These are phyloP conservation scores for Aspergillus cejpii DNA, from an alignment of 2,329 filamentous ascomycete species.

Conservation along the genomic window DNA sequence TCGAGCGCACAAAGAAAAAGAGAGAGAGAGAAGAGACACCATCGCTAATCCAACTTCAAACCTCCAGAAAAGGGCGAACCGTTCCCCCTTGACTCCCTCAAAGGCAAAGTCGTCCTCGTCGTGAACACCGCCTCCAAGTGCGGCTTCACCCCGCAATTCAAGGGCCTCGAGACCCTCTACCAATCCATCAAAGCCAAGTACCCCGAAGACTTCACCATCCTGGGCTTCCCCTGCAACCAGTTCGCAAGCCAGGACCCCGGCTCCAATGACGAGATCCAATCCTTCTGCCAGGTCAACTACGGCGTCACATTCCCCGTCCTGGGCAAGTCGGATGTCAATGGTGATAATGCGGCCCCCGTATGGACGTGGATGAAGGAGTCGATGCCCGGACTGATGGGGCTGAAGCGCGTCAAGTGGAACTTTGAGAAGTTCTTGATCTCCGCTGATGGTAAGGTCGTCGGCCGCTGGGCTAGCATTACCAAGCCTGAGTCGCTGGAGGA, in stretches of 20 bases:
- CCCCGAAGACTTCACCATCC: conserved; percentile 71
- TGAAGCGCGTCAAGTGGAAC: conserved; percentile 97
- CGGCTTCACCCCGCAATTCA: conserved; percentile 95
- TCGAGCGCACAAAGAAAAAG: background rate
- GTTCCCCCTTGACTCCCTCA: conserved; percentile 63
- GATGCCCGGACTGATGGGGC: conserved; percentile 74
- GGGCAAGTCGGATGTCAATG: conserved; percentile 91
- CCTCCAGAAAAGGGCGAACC: conserved; percentile 63
- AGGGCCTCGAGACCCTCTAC: conserved; percentile 84
- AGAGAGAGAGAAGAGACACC: background rate
- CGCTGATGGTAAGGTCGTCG: conserved; percentile 76
- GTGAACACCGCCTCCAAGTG: conserved; percentile 99
- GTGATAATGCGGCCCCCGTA: conserved; percentile 68
- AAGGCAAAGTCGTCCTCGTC: conserved; percentile 88
- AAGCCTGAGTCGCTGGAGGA: conserved; percentile 77
- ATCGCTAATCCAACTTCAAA: conserved; percentile 8
- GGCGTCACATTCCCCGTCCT: conserved; percentile 87
- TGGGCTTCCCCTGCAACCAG: conserved; percentile 98
- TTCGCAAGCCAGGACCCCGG: conserved; percentile 89
- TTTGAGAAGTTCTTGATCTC: conserved; percentile 97
- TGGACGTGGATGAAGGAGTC: conserved; percentile 66
- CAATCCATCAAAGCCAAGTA: conserved; percentile 64
- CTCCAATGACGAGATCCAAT: conserved; percentile 69
- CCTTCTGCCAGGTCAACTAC: conserved; percentile 88
- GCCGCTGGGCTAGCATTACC: conserved; percentile 78